Evolutionary conservation across 2,329 filamentous ascomycete species (phyloP).

Genomic region (Fusarium sp.): DNA sequence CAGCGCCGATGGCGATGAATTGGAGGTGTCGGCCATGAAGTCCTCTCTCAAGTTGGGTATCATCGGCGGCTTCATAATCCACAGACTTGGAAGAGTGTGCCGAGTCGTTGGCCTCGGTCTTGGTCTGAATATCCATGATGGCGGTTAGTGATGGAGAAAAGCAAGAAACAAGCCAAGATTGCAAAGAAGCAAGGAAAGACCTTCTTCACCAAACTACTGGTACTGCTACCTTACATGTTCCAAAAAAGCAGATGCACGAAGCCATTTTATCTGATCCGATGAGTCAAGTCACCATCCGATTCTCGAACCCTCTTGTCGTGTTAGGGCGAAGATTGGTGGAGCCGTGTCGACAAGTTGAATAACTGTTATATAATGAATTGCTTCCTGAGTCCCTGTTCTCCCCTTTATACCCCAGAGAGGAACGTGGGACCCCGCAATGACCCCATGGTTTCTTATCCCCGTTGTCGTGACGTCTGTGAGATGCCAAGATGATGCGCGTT

Average conservation of each 20-base stretch:
- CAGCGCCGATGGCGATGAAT: constrained; percentile 66
- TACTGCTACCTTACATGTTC: neutral
- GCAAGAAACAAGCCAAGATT: neutral
- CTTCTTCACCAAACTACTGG: neutral
- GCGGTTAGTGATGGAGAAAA: neutral
- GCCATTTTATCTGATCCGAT: neutral
- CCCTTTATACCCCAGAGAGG: neutral
- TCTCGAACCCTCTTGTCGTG: constrained; percentile 8
- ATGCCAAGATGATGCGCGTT: neutral
- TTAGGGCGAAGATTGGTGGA: constrained; percentile 28
- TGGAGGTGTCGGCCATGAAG: constrained; percentile 1
- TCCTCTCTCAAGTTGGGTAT: neutral
- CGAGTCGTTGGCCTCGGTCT: constrained; percentile 7
- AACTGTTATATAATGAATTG: constrained; percentile 25
- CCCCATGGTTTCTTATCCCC: neutral
- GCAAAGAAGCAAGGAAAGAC: neutral
- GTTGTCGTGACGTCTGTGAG: neutral
- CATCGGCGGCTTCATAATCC: neutral
- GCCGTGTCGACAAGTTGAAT: neutral
- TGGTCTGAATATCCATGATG: constrained; percentile 25
- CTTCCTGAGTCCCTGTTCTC: neutral
- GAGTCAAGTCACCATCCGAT: neutral
- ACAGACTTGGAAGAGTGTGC: constrained; percentile 14
- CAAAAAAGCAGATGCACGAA: neutral
- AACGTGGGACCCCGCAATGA: neutral